phyloP scores from a whole-genome alignment of 371 early-diverging fungal genomes.

The Blyttiomyces sp. region DNA sequence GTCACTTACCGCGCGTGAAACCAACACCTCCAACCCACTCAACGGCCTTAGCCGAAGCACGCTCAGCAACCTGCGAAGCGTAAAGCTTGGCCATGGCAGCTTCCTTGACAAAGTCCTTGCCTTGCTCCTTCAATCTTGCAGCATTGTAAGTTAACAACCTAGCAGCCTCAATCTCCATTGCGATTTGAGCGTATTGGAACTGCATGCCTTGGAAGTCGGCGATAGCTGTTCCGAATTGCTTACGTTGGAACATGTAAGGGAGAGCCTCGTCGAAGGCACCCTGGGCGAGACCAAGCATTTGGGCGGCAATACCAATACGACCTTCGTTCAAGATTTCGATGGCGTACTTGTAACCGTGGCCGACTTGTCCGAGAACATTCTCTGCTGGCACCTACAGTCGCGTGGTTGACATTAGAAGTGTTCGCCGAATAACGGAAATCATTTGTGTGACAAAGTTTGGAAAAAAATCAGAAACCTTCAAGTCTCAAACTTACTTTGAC shows the following conservation, averaged over 20 bases:
- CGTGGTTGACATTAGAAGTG: too few species aligned
- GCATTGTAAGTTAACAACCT: conserved; percentile 96
- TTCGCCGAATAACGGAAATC: too few species aligned
- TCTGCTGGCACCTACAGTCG: conserved; percentile 87
- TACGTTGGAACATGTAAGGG: conserved; percentile 92
- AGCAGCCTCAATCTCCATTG: conserved; percentile 95
- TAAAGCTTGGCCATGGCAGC: conserved; percentile 98
- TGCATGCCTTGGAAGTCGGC: conserved; percentile 97
- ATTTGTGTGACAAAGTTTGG: too few species aligned
- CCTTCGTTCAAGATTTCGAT: conserved; percentile 98
- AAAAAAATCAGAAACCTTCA: not conserved
- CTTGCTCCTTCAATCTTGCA: conserved; percentile 93
- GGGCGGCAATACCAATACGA: conserved; percentile 96
- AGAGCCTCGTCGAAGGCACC: conserved; percentile 88
- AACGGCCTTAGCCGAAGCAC: conserved; percentile 81
- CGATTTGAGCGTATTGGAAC: conserved; percentile 93
- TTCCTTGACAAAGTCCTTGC: conserved; percentile 81
- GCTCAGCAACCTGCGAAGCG: conserved; percentile 92
- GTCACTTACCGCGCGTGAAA: conserved; percentile 74
- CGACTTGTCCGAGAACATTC: conserved; percentile 89
- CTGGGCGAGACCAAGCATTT: conserved; percentile 96
- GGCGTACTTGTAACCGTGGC: conserved; percentile 96
- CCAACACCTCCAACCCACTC: conserved; percentile 98
- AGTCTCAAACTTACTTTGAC: conserved; percentile 60
- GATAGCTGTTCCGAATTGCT: conserved; percentile 86